Percentiles rank a stretch among this genome's conserved stretches.
These are phyloP conservation scores for Chytriomyces hyalinus DNA, from an alignment of 192 early-diverging fungal species.

Conservation along the genomic window DNA sequence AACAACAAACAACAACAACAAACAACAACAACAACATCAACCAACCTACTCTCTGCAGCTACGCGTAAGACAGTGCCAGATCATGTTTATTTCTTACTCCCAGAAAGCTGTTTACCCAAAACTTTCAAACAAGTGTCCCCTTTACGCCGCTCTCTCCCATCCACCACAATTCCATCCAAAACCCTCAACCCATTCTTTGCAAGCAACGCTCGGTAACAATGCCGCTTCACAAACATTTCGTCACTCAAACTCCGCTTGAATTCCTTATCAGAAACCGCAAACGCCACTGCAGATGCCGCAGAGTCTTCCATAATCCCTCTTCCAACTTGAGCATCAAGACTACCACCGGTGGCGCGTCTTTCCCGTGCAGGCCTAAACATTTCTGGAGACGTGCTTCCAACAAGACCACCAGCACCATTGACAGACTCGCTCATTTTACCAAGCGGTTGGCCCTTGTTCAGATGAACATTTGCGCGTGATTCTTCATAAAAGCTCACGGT, in stretches of 20 bases:
- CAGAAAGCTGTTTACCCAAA: neutral
- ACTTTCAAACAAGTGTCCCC: neutral
- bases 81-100: too few relatives aligned
- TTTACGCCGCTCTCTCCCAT: neutral
- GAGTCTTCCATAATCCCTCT: too few relatives aligned
- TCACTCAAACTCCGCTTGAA: slow-evolving; percentile 8
- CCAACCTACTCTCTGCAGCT: too few relatives aligned
- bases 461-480: neutral
- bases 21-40: neutral
- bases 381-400: neutral
- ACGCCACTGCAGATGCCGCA: neutral
- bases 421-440: neutral
- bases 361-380: too few relatives aligned
- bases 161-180: neutral
- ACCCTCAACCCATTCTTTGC: neutral
- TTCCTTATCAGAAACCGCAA: slow-evolving; percentile 3
- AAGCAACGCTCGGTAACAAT: slow-evolving; percentile 9
- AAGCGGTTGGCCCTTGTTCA: neutral
- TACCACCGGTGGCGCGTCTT: too few relatives aligned
- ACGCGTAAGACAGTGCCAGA: too few relatives aligned
- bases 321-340: too few relatives aligned
- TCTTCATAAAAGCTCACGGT: slow-evolving; percentile 8
- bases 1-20: too few relatives aligned
- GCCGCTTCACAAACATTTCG: neutral
- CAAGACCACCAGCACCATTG: neutral